phyloP scores from a whole-genome alignment of 345 rosid genomes.

The Leavenworthia alabamica region DNA sequence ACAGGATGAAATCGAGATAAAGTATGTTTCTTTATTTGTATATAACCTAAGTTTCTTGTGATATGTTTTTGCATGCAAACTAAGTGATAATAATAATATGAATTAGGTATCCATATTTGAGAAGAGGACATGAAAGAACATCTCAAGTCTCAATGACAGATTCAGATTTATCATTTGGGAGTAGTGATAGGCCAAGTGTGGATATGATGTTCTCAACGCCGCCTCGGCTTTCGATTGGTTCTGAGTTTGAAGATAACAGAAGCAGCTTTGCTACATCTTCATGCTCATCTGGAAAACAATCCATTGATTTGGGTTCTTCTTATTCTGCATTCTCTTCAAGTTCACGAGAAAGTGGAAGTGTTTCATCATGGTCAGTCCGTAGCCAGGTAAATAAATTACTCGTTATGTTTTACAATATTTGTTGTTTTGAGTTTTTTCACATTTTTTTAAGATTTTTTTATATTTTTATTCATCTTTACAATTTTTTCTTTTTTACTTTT shows the following conservation, averaged over 20 bases:
- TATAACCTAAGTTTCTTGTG: neutral
- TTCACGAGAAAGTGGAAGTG: conserved; percentile 25
- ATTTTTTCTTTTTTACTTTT: too few relatives aligned
- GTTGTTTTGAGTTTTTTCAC: too few relatives aligned
- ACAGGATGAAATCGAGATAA: conserved; percentile 19
- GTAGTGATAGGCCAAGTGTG: conserved; percentile 39
- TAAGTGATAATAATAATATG: neutral
- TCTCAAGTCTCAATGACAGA: conserved; percentile 24
- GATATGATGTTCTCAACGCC: conserved; percentile 18
- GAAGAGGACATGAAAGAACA: conserved; percentile 7
- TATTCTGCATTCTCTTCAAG: conserved; percentile 19
- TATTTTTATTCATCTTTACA: too few relatives aligned
- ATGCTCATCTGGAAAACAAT: conserved; percentile 19
- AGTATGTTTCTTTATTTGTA: neutral
- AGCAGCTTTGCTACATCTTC: conserved; percentile 26
- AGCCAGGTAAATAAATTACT: conserved; percentile 25
- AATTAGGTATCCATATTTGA: conserved; percentile 4
- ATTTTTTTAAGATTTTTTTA: too few relatives aligned
- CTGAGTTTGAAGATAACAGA: conserved; percentile 28
- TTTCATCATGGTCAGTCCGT: neutral
- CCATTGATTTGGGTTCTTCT: conserved; percentile 19
- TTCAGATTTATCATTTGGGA: conserved; percentile 32
- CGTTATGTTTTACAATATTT: too few relatives aligned
- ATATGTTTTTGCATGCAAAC: too few relatives aligned
- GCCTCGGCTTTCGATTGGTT: conserved; percentile 14